Evolutionary conservation across 1,284 basidiomycete species (phyloP), one percentile per base, ranked within the genome.

Genomic region (Cystobasidiaceae sp.): DNA sequence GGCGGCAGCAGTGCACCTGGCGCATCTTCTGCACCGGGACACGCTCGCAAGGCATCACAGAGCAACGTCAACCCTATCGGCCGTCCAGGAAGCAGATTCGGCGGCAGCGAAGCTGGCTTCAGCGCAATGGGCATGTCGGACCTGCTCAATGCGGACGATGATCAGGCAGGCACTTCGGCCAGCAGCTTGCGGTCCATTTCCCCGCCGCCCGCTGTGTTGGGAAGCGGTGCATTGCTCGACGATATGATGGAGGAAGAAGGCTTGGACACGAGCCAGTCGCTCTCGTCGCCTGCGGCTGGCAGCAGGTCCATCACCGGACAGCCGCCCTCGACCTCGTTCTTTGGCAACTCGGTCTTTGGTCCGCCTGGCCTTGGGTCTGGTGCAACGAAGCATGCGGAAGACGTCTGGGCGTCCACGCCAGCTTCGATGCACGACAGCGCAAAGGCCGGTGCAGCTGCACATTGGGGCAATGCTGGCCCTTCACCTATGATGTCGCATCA

Each of bases 171-270:
- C 4, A 57, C 52, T 39, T 63, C 66, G 19, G 65, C 65, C 21
- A 68, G 61, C 46, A 56, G 54, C 34, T 23, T 68, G 32, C 51
- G 67, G 9, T 68, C 67, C 11, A 49, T 62, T 2, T 68, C 67
- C 17, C 67, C 67, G 3, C 67, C 67, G 1, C 67, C 67, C 11
- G 61, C 52, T 2, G 62, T 65, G 2, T 30, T 68, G 4, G 62
- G 62, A 9, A 57, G 58, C 9, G 61, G 59, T 23, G 67, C 67
- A 17, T 50, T 68, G 41, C 56, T 68, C 11, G 67, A 68, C 27
- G 67, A 68, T 27, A 46, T 62, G 45, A 52, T 65, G 37, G 67
- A 68, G 37, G 61, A 64, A 17, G 58, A 61, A 51, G 61, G 48
- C 21, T 21, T 51, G 25, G 61, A 64, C n/a, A 33, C 54, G 3